These are phyloP conservation scores for Vaccinium vitisidaea DNA, from an alignment of 148 eudicot genomes.

Conservation along the genomic window DNA sequence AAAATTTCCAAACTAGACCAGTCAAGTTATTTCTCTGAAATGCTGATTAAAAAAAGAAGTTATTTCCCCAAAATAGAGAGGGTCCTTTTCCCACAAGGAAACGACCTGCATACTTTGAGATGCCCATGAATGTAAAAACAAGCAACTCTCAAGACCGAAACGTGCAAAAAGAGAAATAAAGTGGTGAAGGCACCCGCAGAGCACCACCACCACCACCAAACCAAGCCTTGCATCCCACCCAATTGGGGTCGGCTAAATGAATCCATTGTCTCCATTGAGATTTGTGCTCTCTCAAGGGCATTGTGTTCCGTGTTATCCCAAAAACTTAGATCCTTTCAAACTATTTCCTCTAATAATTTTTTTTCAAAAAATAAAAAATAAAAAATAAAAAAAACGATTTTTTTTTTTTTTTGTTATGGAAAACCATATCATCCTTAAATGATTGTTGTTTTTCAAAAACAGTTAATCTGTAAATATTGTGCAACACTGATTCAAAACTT, in stretches of 20 bases:
- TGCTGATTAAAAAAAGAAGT: too few relatives aligned
- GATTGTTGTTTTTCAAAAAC: neutral
- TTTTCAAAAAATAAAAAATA: too few relatives aligned
- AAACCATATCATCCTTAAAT: neutral
- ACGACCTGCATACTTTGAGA: neutral
- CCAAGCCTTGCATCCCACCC: too few relatives aligned
- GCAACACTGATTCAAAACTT: neutral
- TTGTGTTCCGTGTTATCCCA: too few relatives aligned
- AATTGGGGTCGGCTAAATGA: too few relatives aligned
- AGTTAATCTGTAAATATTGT: neutral
- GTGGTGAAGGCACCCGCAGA: neutral
- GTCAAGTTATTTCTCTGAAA: neutral
- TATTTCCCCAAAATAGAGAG: neutral
- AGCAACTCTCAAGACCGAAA: neutral
- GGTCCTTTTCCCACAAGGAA: neutral
- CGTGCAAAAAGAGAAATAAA: neutral
- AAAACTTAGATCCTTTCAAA: too few relatives aligned
- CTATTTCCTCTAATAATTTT: too few relatives aligned
- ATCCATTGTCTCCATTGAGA: too few relatives aligned
- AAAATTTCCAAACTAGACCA: too few relatives aligned
- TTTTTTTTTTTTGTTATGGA: neutral
- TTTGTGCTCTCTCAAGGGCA: too few relatives aligned
- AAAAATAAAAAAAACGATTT: too few relatives aligned
- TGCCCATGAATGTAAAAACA: neutral
- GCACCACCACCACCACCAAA: too few relatives aligned